Conservation (phyloP, 805 yeast species). For the Lipomyces orientalis region DNA sequence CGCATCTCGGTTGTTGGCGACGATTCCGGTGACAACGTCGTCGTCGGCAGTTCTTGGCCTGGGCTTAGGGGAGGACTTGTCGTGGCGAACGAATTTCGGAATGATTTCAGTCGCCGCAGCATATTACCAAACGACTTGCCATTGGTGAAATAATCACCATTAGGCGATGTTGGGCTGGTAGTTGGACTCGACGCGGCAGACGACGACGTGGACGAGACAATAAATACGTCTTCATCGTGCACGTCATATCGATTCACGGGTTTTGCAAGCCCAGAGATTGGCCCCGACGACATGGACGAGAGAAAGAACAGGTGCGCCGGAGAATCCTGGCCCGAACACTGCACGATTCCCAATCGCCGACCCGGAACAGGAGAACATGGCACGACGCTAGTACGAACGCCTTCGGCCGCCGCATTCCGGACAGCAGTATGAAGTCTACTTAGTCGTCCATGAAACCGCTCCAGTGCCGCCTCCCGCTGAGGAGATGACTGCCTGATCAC, state of each 20-base stretch:
- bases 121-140: slow-evolving; percentile 17
- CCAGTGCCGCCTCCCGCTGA: slow-evolving; percentile 17
- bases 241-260: slow-evolving; percentile 31
- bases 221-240: slow-evolving; percentile 35
- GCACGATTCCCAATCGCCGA: slow-evolving; percentile 31
- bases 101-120: slow-evolving; percentile 13
- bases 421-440: slow-evolving; percentile 2
- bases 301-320: slow-evolving; percentile 31
- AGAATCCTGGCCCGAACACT: slow-evolving; percentile 27
- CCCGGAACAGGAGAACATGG: slow-evolving; percentile 33
- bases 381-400: slow-evolving; percentile 3
- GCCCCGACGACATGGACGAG: slow-evolving; percentile 20
- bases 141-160: background rate
- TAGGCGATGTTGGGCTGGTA: background rate
- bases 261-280: background rate
- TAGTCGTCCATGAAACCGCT: slow-evolving; percentile 15
- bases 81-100: slow-evolving; percentile 4
- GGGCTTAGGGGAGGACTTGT: background rate
- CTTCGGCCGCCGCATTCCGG: slow-evolving; percentile 12
- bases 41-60: background rate
- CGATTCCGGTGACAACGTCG: background rate
- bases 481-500: slow-evolving; percentile 44
- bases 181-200: slow-evolving; percentile 1
- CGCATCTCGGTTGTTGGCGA: background rate
- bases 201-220: slow-evolving; percentile 15